Evolutionary conservation across 306 rosid genomes (phyloP), one percentile per base, ranked within the genome.

Genomic region (Leucaena leucocephala): DNA sequence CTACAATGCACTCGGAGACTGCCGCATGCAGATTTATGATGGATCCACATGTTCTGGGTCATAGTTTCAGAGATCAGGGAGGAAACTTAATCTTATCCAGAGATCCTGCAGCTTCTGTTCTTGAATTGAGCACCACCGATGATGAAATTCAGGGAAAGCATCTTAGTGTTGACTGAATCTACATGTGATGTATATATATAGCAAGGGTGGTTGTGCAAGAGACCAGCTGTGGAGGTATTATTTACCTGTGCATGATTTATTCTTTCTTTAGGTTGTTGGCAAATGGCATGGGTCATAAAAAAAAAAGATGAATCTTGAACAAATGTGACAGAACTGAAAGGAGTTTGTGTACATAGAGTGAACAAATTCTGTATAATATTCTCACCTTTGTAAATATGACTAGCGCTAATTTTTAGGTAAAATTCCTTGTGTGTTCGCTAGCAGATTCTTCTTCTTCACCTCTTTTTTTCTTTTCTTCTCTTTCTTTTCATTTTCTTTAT

Each of bases 21-120:
- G 84, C 92, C 76, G 81, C 94, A 35, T 96, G 99, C 83, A 78
- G 82, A 85, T 85, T 95, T 82, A 87, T 93, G 74, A 86, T 89
- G 96, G 84, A 82, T 84, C 68, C 84, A 78, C 45, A 7, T 68
- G 50, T 82, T 78, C 67, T 48, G 40, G 83, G 73, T 67, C 78
- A 78, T 27, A 71, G 84, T 76, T 66, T 63, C 61, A 75, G 78
- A n/a, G 99, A 96, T 84, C 66, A 55, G 13, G 69, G 36, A 19
- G 99, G 98, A 79, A 93, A 91, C 85, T 17, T 85, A 3, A 39
- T 90, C 69, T 62, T 91, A 69, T 91, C 91, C 54, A 87, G 88
- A 77, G 87, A 88, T 66, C 97, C 84, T 40, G 84, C 86, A 78
- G 85, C 81, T 68, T 80, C 93, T 42, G 68, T 77, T 62, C 84